A percentile compares a stretch with the other conserved stretches of the same genome.
Conservation (phyloP, 192 early-diverging fungal genomes). For the Backusella psychrophila region DNA sequence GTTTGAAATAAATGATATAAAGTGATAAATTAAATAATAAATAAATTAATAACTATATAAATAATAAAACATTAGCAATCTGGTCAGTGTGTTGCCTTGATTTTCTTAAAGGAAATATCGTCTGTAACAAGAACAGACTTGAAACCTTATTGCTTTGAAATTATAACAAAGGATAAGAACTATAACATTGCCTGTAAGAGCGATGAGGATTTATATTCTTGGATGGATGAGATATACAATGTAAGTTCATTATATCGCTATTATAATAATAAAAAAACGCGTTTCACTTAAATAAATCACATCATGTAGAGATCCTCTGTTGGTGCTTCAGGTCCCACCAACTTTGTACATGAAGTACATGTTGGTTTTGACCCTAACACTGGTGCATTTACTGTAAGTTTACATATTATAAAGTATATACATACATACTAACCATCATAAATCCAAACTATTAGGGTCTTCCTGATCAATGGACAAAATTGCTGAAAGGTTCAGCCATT, state of each 20-base stretch:
- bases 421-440: no score
- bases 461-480: slow-evolving; percentile 91
- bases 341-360: slow-evolving; percentile 87
- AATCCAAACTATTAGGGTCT: slow-evolving; percentile 57
- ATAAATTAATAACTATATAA: slow-evolving; percentile 17
- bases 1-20: neutral
- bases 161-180: slow-evolving; percentile 90
- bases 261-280: no score
- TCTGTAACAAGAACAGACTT: slow-evolving; percentile 84
- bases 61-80: slow-evolving; percentile 55
- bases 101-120: slow-evolving; percentile 92
- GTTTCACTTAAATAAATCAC: neutral
- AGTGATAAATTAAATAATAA: neutral
- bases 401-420: neutral
- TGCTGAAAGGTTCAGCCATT: slow-evolving; percentile 90
- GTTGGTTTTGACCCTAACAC: slow-evolving; percentile 64
- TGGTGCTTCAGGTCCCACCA: slow-evolving; percentile 79
- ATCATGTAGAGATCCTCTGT: slow-evolving; percentile 65
- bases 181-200: slow-evolving; percentile 91
- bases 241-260: slow-evolving; percentile 31
- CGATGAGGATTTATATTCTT: slow-evolving; percentile 96
- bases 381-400: slow-evolving; percentile 55
- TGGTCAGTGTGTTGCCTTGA: slow-evolving; percentile 82
- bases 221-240: slow-evolving; percentile 98
- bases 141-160: slow-evolving; percentile 93